Evolutionary conservation across 2,329 filamentous ascomycete genomes (phyloP), one percentile per base, ranked within the genome.

Genomic region (Cytospora mali): DNA sequence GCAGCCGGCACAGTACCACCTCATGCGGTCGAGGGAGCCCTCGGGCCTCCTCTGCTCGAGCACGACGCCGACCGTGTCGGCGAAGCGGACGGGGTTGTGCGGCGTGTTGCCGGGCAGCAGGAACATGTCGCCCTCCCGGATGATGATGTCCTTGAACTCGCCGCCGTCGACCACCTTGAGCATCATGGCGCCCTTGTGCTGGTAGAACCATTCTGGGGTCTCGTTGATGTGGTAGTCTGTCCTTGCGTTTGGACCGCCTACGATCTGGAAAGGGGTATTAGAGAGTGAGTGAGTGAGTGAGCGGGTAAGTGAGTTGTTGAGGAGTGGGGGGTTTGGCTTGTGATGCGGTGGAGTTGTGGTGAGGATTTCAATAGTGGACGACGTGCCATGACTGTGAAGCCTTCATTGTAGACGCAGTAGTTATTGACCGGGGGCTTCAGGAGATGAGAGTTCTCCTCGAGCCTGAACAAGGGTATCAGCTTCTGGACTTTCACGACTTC

Each of bases 211-310:
- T 77, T 98, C 95, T 14, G 95, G 88, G 0, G 94, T 98, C 71
- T 88, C 81, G 82, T 98, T 98, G 84, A 98, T 94, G 83, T 98
- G 95, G 82, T 97, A 99, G 82, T 98, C 95, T 61, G 93, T 97
- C 67, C 95, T 88, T 65, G 92, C 92, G 76, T 98, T 98, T 71
- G 95, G 95, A 14, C 95, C 95, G 74, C 95, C 95, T 66, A 99
- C 93, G 70, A 97, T 93, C 90, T 88, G 67, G 10, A 18, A 14
- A 10, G 39, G 39, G 18, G 49, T 14, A 56, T 46, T 21, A 35
- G 53, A 62, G 31, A 33, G 55, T 55, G 35, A 53, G 62, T n/a
- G n/a, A n/a, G n/a, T n/a, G n/a, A n/a, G n/a, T n/a, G n/a, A n/a
- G n/a, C n/a, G 50, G 42, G 51, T 42, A 54, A 33, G 55, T 29